Evolutionary conservation across 2,329 filamentous ascomycete genomes (phyloP).

Genomic region (Xylaria arbuscula): DNA sequence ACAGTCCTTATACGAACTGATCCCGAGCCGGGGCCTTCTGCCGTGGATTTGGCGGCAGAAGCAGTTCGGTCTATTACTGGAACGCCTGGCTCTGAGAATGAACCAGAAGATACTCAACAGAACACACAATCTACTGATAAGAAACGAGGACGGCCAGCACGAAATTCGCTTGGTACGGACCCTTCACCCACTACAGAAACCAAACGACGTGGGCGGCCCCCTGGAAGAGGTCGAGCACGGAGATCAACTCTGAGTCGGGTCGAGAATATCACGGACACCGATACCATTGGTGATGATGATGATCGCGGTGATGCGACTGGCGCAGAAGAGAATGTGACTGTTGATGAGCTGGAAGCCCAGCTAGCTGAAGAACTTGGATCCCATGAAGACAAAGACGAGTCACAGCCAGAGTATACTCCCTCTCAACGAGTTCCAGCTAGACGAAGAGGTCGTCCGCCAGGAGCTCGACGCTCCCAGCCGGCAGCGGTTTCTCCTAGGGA

Average conservation of each 20-base stretch:
- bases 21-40: conserved; percentile 41
- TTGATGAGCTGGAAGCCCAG: conserved; percentile 52
- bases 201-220: conserved; percentile 37
- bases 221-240: conserved; percentile 39
- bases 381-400: conserved; percentile 23
- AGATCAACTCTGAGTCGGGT: conserved; percentile 46
- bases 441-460: conserved; percentile 53
- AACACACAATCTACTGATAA: conserved; percentile 45
- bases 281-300: conserved; percentile 32
- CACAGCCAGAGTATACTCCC: conserved; percentile 20
- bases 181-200: conserved; percentile 30
- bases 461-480: conserved; percentile 29
- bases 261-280: conserved; percentile 40
- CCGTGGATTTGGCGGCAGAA: conserved; percentile 57
- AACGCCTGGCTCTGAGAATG: conserved; percentile 31
- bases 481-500: conserved; percentile 31
- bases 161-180: conserved; percentile 40
- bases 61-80: conserved; percentile 50
- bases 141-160: conserved; percentile 47
- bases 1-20: conserved; percentile 38
- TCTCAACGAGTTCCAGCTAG: conserved; percentile 38
- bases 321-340: conserved; percentile 37
- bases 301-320: conserved; percentile 36
- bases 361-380: conserved; percentile 50
- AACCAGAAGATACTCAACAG: conserved; percentile 4